phyloP scores from a whole-genome alignment of 1,139 yeast species.

The Lizanozyma gosingica region DNA sequence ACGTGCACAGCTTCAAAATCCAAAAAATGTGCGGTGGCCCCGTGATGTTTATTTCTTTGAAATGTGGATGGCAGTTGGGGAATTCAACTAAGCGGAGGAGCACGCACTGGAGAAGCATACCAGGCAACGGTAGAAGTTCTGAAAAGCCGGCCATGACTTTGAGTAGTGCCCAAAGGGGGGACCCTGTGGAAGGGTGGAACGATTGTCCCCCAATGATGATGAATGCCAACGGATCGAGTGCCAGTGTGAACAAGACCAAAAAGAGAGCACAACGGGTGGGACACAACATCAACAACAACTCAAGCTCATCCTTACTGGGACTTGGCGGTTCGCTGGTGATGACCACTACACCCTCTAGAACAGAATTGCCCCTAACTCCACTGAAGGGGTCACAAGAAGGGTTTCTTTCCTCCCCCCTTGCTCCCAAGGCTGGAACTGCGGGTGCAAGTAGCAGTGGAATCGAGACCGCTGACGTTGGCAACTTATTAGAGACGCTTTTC shows the following conservation, averaged over 20 bases:
- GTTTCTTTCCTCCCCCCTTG: neutral
- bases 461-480: neutral
- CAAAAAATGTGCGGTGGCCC: neutral
- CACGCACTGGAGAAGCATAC: too few relatives aligned
- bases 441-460: neutral
- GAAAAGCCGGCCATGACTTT: too few relatives aligned
- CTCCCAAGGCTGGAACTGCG: neutral
- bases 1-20: too few relatives aligned
- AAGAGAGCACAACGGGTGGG: neutral
- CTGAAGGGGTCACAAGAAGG: neutral
- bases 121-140: too few relatives aligned
- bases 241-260: neutral
- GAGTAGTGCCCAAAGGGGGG: conserved; percentile 1
- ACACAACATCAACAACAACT: neutral
- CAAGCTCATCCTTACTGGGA: neutral
- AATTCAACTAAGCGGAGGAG: too few relatives aligned
- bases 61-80: too few relatives aligned
- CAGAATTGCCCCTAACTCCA: neutral
- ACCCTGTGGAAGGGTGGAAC: conserved; percentile 2
- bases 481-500: neutral
- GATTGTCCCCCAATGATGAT: conserved; percentile 1
- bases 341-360: neutral
- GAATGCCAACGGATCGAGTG: neutral
- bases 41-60: too few relatives aligned
- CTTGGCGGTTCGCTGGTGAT: neutral